These are phyloP conservation scores for Populus hybrid DNA, from an alignment of 441 rosid genomes.

Conservation along the genomic window DNA sequence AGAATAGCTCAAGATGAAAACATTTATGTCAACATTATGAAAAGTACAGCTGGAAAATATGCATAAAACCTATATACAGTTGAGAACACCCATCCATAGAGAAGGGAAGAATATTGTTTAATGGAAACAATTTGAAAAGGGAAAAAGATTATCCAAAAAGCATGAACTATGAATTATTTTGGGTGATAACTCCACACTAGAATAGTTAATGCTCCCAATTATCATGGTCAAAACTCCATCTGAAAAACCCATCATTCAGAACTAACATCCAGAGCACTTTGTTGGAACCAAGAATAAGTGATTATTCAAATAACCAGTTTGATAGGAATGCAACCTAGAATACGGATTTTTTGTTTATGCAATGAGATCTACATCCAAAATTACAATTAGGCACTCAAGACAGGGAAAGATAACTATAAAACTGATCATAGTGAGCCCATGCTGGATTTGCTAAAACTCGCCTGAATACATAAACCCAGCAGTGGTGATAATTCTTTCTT, in stretches of 20 bases:
- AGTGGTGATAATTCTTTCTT: conserved; percentile 93
- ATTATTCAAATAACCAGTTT: background rate
- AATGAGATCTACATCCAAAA: background rate
- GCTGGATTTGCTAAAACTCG: conserved; percentile 22
- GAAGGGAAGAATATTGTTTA: background rate
- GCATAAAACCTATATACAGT: background rate
- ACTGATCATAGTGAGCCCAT: background rate
- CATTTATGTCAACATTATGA: background rate
- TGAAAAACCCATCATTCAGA: background rate
- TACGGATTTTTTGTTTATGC: background rate
- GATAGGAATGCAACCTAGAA: background rate
- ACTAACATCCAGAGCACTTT: background rate
- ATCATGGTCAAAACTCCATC: background rate
- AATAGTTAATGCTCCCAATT: background rate
- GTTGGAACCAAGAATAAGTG: background rate
- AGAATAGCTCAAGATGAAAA: background rate
- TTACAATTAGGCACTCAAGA: background rate
- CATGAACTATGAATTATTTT: background rate
- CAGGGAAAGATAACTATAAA: background rate
- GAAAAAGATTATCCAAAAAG: background rate
- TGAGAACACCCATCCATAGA: background rate
- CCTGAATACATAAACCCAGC: conserved; percentile 89
- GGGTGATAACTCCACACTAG: background rate
- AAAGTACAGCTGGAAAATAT: background rate
- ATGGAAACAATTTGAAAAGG: background rate